Evolutionary conservation across 345 rosid genomes (phyloP).

Genomic region (Salix koriyanagi): DNA sequence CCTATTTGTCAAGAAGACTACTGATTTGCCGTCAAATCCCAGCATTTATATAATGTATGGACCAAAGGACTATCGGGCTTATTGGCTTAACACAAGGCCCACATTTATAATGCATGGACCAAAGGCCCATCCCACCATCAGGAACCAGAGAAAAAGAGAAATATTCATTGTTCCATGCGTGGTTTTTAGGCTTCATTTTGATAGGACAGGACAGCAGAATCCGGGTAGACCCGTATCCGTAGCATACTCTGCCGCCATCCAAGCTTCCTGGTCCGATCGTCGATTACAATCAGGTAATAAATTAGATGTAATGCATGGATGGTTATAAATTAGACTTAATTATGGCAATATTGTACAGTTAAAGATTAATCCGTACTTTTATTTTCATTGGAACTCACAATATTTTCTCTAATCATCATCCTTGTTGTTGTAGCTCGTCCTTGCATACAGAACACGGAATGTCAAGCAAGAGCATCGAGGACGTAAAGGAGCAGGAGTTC

Average conservation of each 20-base stretch:
- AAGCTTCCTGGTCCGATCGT: constrained; percentile 2
- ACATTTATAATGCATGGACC: too few species aligned
- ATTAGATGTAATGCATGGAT: too few species aligned
- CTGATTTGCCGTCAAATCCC: too few species aligned
- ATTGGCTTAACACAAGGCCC: too few species aligned
- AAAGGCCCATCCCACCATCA: background rate
- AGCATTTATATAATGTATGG: too few species aligned
- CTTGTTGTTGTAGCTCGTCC: background rate
- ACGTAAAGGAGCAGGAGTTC: constrained; percentile 33
- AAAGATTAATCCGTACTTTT: background rate
- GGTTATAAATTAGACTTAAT: too few species aligned
- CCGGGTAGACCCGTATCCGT: background rate
- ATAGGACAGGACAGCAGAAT: background rate
- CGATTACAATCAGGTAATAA: background rate
- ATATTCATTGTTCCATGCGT: background rate
- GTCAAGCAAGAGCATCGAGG: constrained; percentile 33
- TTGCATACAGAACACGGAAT: background rate
- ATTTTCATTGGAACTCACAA: background rate
- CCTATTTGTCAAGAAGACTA: too few species aligned
- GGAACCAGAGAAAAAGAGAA: background rate
- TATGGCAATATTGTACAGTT: too few species aligned
- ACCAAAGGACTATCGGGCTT: too few species aligned
- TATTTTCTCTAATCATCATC: background rate
- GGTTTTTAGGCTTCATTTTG: constrained; percentile 11
- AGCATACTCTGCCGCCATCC: background rate